Conservation (phyloP, 192 early-diverging fungal species). For the Funneliformis mosseae region DNA sequence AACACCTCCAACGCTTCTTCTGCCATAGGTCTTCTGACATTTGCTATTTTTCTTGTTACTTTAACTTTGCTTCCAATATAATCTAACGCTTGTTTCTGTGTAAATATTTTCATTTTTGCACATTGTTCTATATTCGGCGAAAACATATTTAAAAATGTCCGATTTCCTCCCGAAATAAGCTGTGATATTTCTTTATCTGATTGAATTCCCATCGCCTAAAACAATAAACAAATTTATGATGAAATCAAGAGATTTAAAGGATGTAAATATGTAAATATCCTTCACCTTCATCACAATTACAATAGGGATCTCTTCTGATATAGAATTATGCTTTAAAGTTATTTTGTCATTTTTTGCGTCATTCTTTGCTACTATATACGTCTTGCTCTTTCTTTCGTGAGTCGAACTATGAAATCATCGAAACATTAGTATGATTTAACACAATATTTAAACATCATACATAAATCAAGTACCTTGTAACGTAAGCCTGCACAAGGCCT, state of each 20-base stretch:
- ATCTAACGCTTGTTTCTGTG: conserved; percentile 92
- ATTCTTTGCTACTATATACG: conserved; percentile 71
- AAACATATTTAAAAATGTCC: conserved; percentile 79
- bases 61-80: conserved; percentile 82
- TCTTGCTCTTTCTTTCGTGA: conserved; percentile 92
- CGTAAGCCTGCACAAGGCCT: conserved; percentile 79
- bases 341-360: conserved; percentile 61
- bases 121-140: conserved; percentile 87
- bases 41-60: conserved; percentile 50
- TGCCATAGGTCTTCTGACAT: conserved; percentile 44
- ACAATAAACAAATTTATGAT: conserved; percentile 13
- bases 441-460: not conserved
- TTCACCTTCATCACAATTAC: conserved; percentile 79
- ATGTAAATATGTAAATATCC: not conserved
- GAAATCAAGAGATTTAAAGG: not conserved
- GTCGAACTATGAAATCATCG: conserved; percentile 66
- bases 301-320: conserved; percentile 86
- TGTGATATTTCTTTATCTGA: conserved; percentile 94
- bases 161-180: conserved; percentile 87
- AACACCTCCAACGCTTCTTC: conserved; percentile 91
- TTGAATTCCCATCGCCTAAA: conserved; percentile 87
- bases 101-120: conserved; percentile 72
- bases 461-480: conserved; percentile 61
- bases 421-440: not conserved
- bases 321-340: conserved; percentile 90